phyloP scores from a whole-genome alignment of 2,329 filamentous ascomycete genomes.

The Neurospora crassa region DNA sequence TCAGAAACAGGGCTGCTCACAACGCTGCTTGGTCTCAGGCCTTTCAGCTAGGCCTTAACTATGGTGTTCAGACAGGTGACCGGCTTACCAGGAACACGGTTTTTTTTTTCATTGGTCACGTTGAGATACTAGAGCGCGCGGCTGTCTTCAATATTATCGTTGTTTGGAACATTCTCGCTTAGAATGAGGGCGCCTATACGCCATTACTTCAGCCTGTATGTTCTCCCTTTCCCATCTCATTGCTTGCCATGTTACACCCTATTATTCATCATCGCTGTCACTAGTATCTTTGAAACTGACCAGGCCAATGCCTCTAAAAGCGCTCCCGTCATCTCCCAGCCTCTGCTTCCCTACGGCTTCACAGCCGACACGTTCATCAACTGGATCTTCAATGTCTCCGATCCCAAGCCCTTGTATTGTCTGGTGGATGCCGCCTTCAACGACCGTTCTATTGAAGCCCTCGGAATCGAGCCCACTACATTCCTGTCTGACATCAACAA shows the following conservation, averaged over 20 bases:
- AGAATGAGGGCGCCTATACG: neutral
- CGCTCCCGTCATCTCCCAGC: neutral
- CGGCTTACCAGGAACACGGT: neutral
- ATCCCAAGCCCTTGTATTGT: slow-evolving; percentile 1
- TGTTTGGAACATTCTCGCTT: neutral
- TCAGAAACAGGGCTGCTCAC: neutral
- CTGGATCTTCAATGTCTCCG: slow-evolving; percentile 1
- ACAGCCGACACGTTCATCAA: neutral
- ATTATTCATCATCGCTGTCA: neutral
- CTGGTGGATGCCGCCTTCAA: neutral
- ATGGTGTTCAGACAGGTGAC: neutral
- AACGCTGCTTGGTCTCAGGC: neutral
- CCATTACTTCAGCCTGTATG: neutral
- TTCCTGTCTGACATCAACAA: neutral
- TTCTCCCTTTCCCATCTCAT: neutral
- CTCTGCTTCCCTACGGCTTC: neutral
- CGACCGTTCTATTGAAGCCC: neutral
- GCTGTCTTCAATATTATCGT: neutral
- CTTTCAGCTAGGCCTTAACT: neutral
- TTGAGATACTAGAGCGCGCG: neutral
- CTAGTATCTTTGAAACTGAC: neutral
- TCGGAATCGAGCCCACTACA: neutral
- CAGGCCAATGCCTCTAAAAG: neutral
- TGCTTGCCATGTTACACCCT: neutral
- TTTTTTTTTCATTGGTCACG: neutral